Percentiles rank a stretch among this genome's conserved stretches.
phyloP scores from a whole-genome alignment of 2,329 filamentous ascomycete species.

The Penicillium sp. region DNA sequence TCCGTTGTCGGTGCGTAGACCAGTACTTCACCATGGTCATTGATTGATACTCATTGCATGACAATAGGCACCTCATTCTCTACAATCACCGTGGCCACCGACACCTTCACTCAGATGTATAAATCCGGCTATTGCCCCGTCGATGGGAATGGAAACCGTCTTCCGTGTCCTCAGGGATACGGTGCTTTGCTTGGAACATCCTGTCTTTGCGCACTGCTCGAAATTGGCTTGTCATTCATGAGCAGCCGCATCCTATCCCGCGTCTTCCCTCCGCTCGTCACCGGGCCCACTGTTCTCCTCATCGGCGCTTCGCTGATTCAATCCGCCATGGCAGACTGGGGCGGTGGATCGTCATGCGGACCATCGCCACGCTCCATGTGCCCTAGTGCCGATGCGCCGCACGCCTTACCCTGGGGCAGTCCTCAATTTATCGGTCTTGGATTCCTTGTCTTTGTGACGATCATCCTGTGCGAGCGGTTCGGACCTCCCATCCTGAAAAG shows the following conservation, averaged over 20 bases:
- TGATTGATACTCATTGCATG: background rate
- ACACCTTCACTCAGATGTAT: constrained; percentile 63
- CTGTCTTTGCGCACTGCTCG: constrained; percentile 50
- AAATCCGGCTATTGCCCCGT: constrained; percentile 60
- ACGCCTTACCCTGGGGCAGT: constrained; percentile 60
- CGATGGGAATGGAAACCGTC: constrained; percentile 54
- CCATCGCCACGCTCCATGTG: constrained; percentile 56
- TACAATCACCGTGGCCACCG: constrained; percentile 62
- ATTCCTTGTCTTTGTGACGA: constrained; percentile 65
- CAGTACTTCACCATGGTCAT: background rate
- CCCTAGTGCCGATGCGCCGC: constrained; percentile 57
- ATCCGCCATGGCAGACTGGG: constrained; percentile 65
- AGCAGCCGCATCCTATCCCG: constrained; percentile 58
- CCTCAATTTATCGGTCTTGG: constrained; percentile 66
- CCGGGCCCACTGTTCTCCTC: constrained; percentile 64
- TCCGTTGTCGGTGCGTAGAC: constrained; percentile 56
- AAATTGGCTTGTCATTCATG: constrained; percentile 64
- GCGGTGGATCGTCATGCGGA: constrained; percentile 57
- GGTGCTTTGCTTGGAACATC: constrained; percentile 62
- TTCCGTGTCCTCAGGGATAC: constrained; percentile 65
- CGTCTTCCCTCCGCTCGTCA: constrained; percentile 67
- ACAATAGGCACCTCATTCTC: constrained; percentile 59
- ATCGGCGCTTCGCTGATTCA: constrained; percentile 64
- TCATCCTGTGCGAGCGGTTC: constrained; percentile 67
- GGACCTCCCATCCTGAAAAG: constrained; percentile 69